Evolutionary conservation across 73 alveolate species (phyloP), one percentile per base, ranked within the genome.

Genomic region (Paramecium octaurelia): DNA sequence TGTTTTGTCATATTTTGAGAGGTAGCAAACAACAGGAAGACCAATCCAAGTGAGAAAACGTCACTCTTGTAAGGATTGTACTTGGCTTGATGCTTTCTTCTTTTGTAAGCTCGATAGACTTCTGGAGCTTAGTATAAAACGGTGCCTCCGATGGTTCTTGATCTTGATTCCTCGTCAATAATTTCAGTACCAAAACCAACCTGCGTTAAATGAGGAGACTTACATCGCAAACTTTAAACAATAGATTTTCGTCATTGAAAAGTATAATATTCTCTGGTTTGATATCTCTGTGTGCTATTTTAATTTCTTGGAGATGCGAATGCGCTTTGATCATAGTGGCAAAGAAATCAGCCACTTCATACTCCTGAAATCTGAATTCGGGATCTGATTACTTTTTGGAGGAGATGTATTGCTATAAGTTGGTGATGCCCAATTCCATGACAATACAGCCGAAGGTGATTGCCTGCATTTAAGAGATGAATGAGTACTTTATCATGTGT

Each of bases 331-430:
- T 80, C 91, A 80, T 80, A 8, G 46, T 31, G 36, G 27, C 42
- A 27, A 80, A 43, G 75, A 80, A 80, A 10, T 80, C 91, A n/a
- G 76, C 91, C 11, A 80, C 91, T 80, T 80, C 46, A 80, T 80
- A 46, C 70, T 42, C 76, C 4, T 44, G 23, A 43, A 80, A 80
- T 23, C 46, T 35, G 10, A 46, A 43, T 44, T 31, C 50, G n/a
- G 46, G 73, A 80, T 80, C 91, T 11, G 34, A 18, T 8, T 40
- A 20, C 31, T 42, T 80, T 80, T 48, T 80, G 16, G 70, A 48
- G 10, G 27, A n/a, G 42, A 80, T 44, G 44, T 31, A 80, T 20
- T 44, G 16, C 8, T 80, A 24, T 24, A 80, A 48, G 16, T 80
- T 80, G 6, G 91, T 80, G 9, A 80, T 80, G 11, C 91, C 91